phyloP scores from a whole-genome alignment of 495 filamentous ascomycete species.

The Aspergillus panamensis region DNA sequence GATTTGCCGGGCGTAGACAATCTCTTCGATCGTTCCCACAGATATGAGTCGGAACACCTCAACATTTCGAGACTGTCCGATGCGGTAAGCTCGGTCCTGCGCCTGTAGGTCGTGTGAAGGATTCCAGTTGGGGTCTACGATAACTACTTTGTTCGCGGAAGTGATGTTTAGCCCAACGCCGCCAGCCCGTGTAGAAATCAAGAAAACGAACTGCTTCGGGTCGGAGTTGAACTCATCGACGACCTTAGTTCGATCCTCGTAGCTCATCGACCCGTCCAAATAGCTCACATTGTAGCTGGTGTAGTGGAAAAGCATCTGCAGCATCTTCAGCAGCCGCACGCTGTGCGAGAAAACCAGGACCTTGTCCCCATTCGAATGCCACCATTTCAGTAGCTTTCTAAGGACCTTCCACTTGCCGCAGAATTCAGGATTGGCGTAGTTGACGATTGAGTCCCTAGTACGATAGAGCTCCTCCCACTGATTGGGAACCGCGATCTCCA shows the following conservation, averaged over 20 bases:
- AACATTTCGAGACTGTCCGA: conserved; percentile 88
- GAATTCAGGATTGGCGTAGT: conserved; percentile 84
- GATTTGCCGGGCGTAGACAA: conserved; percentile 94
- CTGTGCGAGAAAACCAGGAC: conserved; percentile 92
- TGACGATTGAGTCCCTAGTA: conserved; percentile 72
- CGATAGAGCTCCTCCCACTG: conserved; percentile 73
- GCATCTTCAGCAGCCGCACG: conserved; percentile 79
- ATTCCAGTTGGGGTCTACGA: conserved; percentile 98
- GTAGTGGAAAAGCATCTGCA: conserved; percentile 80
- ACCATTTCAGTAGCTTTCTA: conserved; percentile 80
- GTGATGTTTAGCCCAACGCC: conserved; percentile 93
- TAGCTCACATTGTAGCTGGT: conserved; percentile 92
- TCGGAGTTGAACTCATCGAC: conserved; percentile 94
- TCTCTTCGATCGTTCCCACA: conserved; percentile 93
- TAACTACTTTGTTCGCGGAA: conserved; percentile 95
- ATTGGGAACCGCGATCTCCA: conserved; percentile 72
- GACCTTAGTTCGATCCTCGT: conserved; percentile 70
- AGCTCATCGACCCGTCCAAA: conserved; percentile 82
- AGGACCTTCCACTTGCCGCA: conserved; percentile 98
- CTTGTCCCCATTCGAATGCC: conserved; percentile 88
- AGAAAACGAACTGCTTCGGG: conserved; percentile 84
- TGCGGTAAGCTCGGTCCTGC: conserved; percentile 94
- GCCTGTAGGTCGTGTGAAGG: conserved; percentile 91
- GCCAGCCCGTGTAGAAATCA: conserved; percentile 91
- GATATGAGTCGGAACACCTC: conserved; percentile 96